Conservation (phyloP, 176 grass and related monocot genomes). For the Triticum dicoccoides region DNA sequence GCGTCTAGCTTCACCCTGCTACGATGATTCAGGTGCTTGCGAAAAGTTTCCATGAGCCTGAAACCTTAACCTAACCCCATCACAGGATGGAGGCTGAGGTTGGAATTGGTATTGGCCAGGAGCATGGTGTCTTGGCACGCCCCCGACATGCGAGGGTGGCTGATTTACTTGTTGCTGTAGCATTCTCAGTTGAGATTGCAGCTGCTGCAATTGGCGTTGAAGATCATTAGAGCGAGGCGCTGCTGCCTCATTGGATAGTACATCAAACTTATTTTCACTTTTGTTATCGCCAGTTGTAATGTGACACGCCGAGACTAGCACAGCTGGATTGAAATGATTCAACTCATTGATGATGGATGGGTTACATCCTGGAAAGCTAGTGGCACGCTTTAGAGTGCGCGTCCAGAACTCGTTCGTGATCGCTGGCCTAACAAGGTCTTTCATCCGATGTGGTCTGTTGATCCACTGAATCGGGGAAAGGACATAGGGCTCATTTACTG, state of each 20-base stretch:
- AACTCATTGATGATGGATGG: neutral
- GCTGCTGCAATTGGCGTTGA: neutral
- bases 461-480: neutral
- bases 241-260: neutral
- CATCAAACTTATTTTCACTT: neutral
- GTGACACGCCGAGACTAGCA: neutral
- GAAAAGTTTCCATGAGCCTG: neutral
- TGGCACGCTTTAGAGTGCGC: neutral
- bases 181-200: neutral
- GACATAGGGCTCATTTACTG: neutral
- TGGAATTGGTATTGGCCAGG: neutral
- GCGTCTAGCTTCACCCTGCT: neutral
- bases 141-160: neutral
- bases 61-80: no score
- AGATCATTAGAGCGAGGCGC: neutral
- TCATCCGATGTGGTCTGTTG: neutral
- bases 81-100: neutral
- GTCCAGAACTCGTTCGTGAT: neutral
- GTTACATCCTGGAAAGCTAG: neutral
- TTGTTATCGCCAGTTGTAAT: fast-evolving
- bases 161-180: neutral
- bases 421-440: neutral
- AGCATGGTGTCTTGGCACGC: fast-evolving
- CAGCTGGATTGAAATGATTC: fast-evolving
- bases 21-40: neutral